Percentiles rank a stretch among this genome's conserved stretches.
phyloP scores from a whole-genome alignment of 2,329 filamentous ascomycete genomes.

The Xylariales sp. region DNA sequence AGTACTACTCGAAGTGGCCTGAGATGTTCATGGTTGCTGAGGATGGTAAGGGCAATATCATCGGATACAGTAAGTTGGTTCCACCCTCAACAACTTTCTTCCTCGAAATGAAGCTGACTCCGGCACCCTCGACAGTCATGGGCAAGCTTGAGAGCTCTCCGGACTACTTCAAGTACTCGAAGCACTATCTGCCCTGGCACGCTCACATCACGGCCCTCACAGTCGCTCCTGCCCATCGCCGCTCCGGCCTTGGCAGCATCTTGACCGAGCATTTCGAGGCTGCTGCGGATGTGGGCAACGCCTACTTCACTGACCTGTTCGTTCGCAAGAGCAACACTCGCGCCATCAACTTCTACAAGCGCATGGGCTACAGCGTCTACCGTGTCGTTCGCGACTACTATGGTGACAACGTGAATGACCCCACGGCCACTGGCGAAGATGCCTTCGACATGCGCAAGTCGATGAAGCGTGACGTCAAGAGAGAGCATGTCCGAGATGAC shows the following conservation, averaged over 20 bases:
- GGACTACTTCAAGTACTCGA: conserved; percentile 65
- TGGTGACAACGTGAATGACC: conserved; percentile 70
- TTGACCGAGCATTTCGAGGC: conserved; percentile 77
- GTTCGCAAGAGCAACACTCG: conserved; percentile 83
- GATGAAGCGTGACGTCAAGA: conserved; percentile 71
- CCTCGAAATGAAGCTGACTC: too few species aligned
- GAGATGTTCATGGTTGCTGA: conserved; percentile 90
- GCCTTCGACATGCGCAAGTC: conserved; percentile 97
- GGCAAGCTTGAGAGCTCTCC: conserved; percentile 92
- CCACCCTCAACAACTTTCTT: too few species aligned
- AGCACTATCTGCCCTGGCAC: conserved; percentile 98
- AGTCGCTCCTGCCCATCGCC: conserved; percentile 78
- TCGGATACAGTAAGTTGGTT: conserved; percentile 86
- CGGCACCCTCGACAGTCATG: conserved; percentile 67
- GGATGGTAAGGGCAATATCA: conserved; percentile 78
- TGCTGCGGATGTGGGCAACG: conserved; percentile 74
- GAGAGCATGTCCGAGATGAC: conserved; percentile 72
- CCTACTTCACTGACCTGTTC: conserved; percentile 95
- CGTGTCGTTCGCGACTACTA: conserved; percentile 89
- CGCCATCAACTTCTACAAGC: conserved; percentile 84
- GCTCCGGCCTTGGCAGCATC: conserved; percentile 80
- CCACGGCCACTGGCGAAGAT: conserved; percentile 66
- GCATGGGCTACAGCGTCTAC: conserved; percentile 88
- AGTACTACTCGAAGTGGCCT: conserved; percentile 95
- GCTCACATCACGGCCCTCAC: conserved; percentile 96